A percentile compares a stretch with the other conserved stretches of the same genome.
Conservation (phyloP, 1,284 basidiomycete species). For the Blastosporella zonata region DNA sequence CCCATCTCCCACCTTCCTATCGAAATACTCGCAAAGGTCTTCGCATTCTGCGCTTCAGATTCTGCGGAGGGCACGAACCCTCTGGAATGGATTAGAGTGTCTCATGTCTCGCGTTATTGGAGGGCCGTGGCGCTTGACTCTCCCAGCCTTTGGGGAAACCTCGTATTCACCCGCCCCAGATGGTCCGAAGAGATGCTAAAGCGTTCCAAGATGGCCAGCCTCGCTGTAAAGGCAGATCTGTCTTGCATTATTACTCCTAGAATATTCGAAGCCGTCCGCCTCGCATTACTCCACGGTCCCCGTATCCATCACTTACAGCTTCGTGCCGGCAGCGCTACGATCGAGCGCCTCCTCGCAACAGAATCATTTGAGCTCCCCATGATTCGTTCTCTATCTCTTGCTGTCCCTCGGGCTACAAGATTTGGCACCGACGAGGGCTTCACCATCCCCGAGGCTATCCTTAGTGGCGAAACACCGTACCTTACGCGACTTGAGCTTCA, state of each 20-base stretch:
- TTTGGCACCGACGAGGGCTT: slow-evolving; percentile 16
- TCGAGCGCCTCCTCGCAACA: slow-evolving; percentile 16
- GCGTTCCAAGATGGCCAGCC: slow-evolving; percentile 26
- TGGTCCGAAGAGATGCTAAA: slow-evolving; percentile 27
- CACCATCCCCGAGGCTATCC: slow-evolving; percentile 15
- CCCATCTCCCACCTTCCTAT: slow-evolving; percentile 30
- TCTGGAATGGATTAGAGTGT: slow-evolving; percentile 23
- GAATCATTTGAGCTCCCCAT: slow-evolving; percentile 15
- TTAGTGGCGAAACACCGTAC: slow-evolving; percentile 16
- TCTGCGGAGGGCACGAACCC: slow-evolving; percentile 9
- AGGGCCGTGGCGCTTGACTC: slow-evolving; percentile 22
- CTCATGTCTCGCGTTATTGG: slow-evolving; percentile 24
- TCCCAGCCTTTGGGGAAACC: slow-evolving; percentile 21
- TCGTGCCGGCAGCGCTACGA: slow-evolving; percentile 14
- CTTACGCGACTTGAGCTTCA: slow-evolving; percentile 21
- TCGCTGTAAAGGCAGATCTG: slow-evolving; percentile 21
- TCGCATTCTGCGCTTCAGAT: slow-evolving; percentile 16
- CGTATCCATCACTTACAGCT: slow-evolving; percentile 20
- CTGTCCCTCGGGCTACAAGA: slow-evolving; percentile 10
- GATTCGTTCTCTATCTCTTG: slow-evolving; percentile 20
- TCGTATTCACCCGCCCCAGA: slow-evolving; percentile 17
- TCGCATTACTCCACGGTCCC: slow-evolving; percentile 19
- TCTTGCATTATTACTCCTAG: slow-evolving; percentile 19
- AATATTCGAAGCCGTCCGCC: slow-evolving; percentile 18
- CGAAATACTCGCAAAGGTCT: slow-evolving; percentile 23